phyloP scores from a whole-genome alignment of 768 basidiomycete species.

The Tylopilus subfusipes region DNA sequence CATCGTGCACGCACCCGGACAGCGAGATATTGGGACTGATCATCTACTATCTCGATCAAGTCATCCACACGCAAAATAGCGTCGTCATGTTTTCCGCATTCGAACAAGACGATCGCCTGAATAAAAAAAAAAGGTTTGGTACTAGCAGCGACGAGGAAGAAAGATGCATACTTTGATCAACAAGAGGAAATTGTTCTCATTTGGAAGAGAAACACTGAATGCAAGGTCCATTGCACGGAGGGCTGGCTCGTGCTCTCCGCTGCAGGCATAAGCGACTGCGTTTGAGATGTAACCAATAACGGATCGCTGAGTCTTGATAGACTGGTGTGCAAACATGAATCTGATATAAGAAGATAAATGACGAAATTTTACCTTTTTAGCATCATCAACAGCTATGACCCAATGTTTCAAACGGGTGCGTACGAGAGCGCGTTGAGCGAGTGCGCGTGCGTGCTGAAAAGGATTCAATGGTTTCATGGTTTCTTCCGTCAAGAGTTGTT shows the following conservation, averaged over 20 bases:
- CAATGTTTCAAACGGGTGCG: not conserved
- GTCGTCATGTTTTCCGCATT: not conserved
- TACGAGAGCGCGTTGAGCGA: not conserved
- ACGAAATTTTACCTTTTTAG: not conserved
- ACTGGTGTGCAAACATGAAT: not conserved
- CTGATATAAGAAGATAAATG: not conserved
- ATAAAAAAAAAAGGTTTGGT: not conserved
- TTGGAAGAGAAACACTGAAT: not conserved
- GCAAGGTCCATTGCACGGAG: not conserved
- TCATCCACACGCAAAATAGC: not conserved
- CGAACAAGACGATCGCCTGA: not conserved
- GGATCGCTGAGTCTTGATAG: not conserved
- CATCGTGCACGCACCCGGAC: not conserved
- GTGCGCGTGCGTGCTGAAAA: not conserved
- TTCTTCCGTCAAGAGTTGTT: not conserved
- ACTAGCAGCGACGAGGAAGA: not conserved
- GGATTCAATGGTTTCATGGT: not conserved
- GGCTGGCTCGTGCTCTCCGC: not conserved
- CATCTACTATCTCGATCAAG: not conserved
- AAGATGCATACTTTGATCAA: not conserved
- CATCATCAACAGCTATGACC: not conserved
- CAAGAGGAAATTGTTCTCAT: not conserved
- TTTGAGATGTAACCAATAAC: not conserved
- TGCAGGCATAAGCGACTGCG: not conserved
- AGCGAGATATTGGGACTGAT: not conserved